phyloP scores from a whole-genome alignment of 1,284 basidiomycete genomes.

The Agroathelia rolfsii region DNA sequence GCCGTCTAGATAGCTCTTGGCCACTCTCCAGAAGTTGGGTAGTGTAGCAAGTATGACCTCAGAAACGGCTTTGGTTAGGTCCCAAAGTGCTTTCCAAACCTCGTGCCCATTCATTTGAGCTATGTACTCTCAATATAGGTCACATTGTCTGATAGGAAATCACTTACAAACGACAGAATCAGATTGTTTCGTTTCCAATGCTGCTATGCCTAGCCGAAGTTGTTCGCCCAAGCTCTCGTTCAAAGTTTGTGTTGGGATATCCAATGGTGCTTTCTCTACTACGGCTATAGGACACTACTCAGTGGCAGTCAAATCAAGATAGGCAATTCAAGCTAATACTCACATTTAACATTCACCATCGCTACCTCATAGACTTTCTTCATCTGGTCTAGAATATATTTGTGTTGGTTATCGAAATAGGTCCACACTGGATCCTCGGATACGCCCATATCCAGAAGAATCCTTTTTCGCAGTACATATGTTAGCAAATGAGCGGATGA shows the following conservation, averaged over 20 bases:
- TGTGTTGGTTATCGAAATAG: conserved; percentile 90
- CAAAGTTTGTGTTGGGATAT: conserved; percentile 28
- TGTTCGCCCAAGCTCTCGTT: conserved; percentile 39
- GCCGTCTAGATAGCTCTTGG: conserved; percentile 85
- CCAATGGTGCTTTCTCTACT: conserved; percentile 29
- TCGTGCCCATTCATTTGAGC: conserved; percentile 58
- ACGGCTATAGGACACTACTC: conserved; percentile 25
- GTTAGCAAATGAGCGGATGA: conserved; percentile 5
- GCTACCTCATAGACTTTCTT: conserved; percentile 53
- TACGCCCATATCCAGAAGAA: conserved; percentile 74
- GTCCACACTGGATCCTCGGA: conserved; percentile 88
- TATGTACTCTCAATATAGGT: no score
- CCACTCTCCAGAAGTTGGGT: conserved; percentile 91
- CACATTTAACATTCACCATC: conserved; percentile 48
- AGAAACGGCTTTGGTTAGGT: conserved; percentile 62
- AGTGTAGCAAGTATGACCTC: conserved; percentile 64
- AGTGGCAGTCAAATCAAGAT: conserved; percentile 9
- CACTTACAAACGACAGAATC: conserved; percentile 56
- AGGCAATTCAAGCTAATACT: conserved; percentile 16
- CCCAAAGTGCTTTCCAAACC: conserved; percentile 75
- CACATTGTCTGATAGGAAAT: neutral
- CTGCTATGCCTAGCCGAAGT: conserved; percentile 44
- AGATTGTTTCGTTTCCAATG: conserved; percentile 53
- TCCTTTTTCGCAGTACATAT: conserved; percentile 33
- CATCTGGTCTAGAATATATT: conserved; percentile 76